phyloP scores from a whole-genome alignment of 2,329 filamentous ascomycete genomes.

The Ambrosiella beaveri region DNA sequence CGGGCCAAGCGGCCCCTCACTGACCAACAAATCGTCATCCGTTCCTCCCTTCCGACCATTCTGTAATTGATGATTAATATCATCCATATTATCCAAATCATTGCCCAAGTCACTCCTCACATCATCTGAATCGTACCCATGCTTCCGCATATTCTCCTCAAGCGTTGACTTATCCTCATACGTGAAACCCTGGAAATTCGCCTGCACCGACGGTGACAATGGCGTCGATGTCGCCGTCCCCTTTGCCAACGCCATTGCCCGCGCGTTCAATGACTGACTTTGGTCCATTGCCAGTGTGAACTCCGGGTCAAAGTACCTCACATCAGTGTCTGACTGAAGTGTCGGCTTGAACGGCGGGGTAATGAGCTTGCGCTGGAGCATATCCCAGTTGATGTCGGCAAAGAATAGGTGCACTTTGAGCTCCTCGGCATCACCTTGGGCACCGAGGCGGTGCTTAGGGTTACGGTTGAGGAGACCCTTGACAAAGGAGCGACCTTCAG shows the following conservation, averaged over 20 bases:
- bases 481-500: constrained; percentile 92
- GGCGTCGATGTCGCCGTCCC: constrained; percentile 83
- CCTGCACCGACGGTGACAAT: constrained; percentile 85
- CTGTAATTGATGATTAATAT: constrained; percentile 30
- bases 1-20: constrained; percentile 45
- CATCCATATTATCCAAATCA: constrained; percentile 33
- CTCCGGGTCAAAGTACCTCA: constrained; percentile 95
- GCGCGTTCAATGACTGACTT: constrained; percentile 75
- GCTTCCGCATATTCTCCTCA: constrained; percentile 60
- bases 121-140: constrained; percentile 21
- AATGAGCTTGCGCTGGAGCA: constrained; percentile 74
- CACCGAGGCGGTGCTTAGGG: constrained; percentile 84
- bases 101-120: constrained; percentile 26
- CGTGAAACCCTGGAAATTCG: constrained; percentile 95
- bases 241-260: constrained; percentile 69
- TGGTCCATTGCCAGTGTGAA: constrained; percentile 89
- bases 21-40: constrained; percentile 49
- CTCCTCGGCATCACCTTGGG: constrained; percentile 79
- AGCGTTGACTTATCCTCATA: constrained; percentile 97
- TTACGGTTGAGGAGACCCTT: constrained; percentile 95
- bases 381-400: constrained; percentile 79
- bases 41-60: constrained; percentile 50
- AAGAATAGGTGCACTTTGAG: constrained; percentile 93
- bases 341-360: constrained; percentile 96
- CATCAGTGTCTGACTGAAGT: constrained; percentile 86